phyloP scores from a whole-genome alignment of 192 early-diverging fungal species.

The Entrophospora sp. region DNA sequence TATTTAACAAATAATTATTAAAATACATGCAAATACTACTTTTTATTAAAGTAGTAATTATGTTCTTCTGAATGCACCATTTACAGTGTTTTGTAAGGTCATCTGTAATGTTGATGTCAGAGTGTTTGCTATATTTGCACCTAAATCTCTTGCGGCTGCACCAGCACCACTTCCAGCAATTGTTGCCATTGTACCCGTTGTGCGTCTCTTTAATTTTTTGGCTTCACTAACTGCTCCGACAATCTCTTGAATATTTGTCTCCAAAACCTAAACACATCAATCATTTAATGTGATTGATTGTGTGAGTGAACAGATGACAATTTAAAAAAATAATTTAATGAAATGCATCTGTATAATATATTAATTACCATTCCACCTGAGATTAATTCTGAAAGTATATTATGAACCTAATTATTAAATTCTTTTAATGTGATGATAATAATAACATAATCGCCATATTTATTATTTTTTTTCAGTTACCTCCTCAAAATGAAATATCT shows the following conservation, averaged over 20 bases:
- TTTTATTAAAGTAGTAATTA: no score
- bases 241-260: constrained; percentile 72
- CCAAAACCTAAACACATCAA: constrained; percentile 51
- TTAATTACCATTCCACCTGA: constrained; percentile 76
- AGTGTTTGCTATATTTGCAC: constrained; percentile 8
- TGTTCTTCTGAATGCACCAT: background rate
- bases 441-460: background rate
- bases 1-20: no score
- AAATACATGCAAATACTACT: no score
- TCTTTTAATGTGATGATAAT: background rate
- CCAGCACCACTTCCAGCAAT: constrained; percentile 15
- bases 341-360: background rate
- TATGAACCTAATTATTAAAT: constrained; percentile 45
- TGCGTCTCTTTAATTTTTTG: constrained; percentile 39
- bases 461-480: no score
- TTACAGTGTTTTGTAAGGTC: constrained; percentile 10
- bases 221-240: constrained; percentile 57
- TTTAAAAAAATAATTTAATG: background rate
- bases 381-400: constrained; percentile 80
- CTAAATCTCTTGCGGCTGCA: constrained; percentile 15
- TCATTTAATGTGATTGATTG: background rate
- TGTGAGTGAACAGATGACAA: no score
- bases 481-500: constrained; percentile 91
- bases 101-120: constrained; percentile 3
- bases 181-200: constrained; percentile 17